Evolutionary conservation across 306 rosid genomes (phyloP), one percentile per base, ranked within the genome.

Genomic region (Macrotyloma uniflorum): DNA sequence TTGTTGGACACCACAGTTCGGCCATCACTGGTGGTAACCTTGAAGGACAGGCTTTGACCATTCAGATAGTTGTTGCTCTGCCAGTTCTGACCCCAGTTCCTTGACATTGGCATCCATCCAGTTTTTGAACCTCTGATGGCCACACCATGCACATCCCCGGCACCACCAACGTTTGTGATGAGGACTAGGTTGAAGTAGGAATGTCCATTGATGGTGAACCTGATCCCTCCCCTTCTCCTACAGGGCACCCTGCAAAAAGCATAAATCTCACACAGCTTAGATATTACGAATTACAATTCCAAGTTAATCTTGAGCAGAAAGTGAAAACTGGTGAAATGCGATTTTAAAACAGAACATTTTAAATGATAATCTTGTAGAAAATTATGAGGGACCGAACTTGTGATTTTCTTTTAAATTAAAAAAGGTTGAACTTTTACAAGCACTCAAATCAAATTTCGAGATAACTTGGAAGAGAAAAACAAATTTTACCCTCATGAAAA

Each of bases 31-130:
- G 97, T 87, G 11, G 93, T 89, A 72, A 94, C 93, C 89, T 94
- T 94, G 78, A 94, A 90, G 4, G 98, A 94, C 18, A 94, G 94
- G 91, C 88, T 79, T 75, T 94, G 98, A 54, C 97, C 98, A 22
- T 94, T 86, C 49, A 94, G 97, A 53, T 83, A 80, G 42, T 85
- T 82, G 88, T 94, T 94, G 87, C 92, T 92, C 66, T 94, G 98
- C 98, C 98, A 94, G 81, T 94, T 94, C 43, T 94, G 98, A 14
- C 98, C 98, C 98, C 98, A 94, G 82, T 94, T 94, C 32, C 98
- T 85, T 54, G 98, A 94, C 97, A 94, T 88, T 40, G 88, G 72
- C 55, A 82, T 91, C 97, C 97, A 94, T 40, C 95, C 90, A 10
- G 97, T 82, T 66, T 76, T 92, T 30, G 97, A 88, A 10, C 98